Base-by-base conservation (phyloP, 164 flowering plant species). In the Vitis labrusca region DNA sequence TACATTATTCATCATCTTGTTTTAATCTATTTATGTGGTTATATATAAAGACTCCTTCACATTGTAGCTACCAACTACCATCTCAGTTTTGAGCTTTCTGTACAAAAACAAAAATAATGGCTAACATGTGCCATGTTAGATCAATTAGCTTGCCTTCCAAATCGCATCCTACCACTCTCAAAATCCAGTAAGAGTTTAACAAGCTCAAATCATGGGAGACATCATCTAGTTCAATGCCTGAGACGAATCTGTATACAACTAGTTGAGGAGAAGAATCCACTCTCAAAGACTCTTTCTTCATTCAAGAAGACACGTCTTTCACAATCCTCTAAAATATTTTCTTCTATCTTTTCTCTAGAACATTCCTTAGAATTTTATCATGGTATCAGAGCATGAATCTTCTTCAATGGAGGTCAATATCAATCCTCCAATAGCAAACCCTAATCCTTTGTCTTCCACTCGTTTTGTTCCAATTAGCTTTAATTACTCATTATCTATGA, bases 61-160 rank as follows among this genome's bases (percentile, higher is more conserved):
- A 37, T 13, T 50, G 14, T 3, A 10, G 50, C 12, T 19, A 19
- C 23, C 0, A 19, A 1, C 23, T 27, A 67, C 1, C 64, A 70
- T 17, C 68, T 52, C 68, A 67, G 23, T 17, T 19, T 16, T 17
- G 9, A 59, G n/a, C 16, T 30, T 49, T 53, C 17, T 61, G 44
- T 59, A 10, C 54, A 67, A 59, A 63, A 47, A 53, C 15, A 54
- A 0, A 58, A 71, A 29, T 9, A n/a, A 78, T 81, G 81, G 79
- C 79, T 29, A 56, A 61, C 50, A 50, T 29, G 9, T 64, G 61
- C 64, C 37, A 67, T 27, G 50, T 64, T 50, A 61, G 91, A 64
- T 84, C 90, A 5, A 66, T 78, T 15, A 83, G 88, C 68, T 78
- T 83, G 66, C 88, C 86, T 53, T 55, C 81, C 53, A 70, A 78